phyloP scores from a whole-genome alignment of 495 filamentous ascomycete species.

The Tetracladium setigerum region DNA sequence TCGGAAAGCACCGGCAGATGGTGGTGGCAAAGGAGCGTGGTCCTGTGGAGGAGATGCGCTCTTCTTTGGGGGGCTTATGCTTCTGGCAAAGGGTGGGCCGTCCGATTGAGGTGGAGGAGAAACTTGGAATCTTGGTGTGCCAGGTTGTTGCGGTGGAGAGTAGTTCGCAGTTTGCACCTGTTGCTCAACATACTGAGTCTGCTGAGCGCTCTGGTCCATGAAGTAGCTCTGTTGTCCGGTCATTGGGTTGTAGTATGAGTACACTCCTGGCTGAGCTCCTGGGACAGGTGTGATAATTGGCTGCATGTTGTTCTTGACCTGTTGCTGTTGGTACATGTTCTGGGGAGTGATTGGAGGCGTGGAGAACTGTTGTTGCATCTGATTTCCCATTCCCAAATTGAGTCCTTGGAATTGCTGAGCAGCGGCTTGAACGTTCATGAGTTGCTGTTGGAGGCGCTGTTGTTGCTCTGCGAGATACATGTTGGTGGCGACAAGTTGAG shows the following conservation, averaged over 20 bases:
- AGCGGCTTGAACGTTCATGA: constrained; percentile 47
- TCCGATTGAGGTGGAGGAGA: constrained; percentile 64
- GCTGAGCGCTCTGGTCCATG: constrained; percentile 43
- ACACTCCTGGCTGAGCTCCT: constrained; percentile 62
- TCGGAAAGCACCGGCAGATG: constrained; percentile 79
- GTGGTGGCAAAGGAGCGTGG: constrained; percentile 65
- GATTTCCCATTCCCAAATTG: constrained; percentile 42
- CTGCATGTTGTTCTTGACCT: constrained; percentile 68
- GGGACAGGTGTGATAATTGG: constrained; percentile 59
- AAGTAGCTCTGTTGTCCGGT: constrained; percentile 74
- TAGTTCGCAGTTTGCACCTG: constrained; percentile 18
- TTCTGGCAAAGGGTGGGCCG: constrained; percentile 43
- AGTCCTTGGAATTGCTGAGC: constrained; percentile 74
- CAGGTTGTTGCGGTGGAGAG: constrained; percentile 31
- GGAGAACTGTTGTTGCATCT: constrained; percentile 34
- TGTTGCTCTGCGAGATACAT: constrained; percentile 82
- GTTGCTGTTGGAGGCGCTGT: constrained; percentile 64
- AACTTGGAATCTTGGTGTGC: constrained; percentile 60
- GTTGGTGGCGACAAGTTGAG: constrained; percentile 78
- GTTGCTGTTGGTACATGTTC: constrained; percentile 47
- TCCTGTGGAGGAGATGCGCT: constrained; percentile 54
- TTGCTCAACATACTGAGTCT: constrained; percentile 29
- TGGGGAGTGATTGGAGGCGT: constrained; percentile 32
- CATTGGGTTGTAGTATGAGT: constrained; percentile 72
- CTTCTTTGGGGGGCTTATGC: constrained; percentile 65